Base-by-base conservation (phyloP, 352 stramenopile species). In the Pythium biforme region DNA sequence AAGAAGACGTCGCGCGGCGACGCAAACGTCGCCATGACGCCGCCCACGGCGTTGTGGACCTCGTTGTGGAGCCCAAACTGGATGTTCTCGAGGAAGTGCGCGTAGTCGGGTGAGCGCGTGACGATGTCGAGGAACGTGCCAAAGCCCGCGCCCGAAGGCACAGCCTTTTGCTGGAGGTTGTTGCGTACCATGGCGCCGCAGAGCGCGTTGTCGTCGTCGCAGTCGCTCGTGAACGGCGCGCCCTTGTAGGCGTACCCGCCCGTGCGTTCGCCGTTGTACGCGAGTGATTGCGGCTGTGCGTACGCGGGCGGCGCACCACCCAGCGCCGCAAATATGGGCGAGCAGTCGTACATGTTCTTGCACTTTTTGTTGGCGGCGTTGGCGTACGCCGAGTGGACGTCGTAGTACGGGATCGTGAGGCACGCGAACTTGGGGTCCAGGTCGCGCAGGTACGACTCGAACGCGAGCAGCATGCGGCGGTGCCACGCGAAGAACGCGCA, bases 391-490 rank as follows among this genome's bases (percentile, higher is more conserved):
- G 78, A 83, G 68, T 87, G 76, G 25, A 90, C 75, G 60, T 92
- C 83, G 56, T 86, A 92, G 79, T 87, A 92, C n/a, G 81, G 83
- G 22, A 92, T 40, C 19, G 83, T 90, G 23, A 92, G 45, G 50
- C 83, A 92, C 4, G 72, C 75, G 48, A 80, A 92, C 53, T 79
- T 73, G 20, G 72, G 53, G 53, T 73, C 74, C 23, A 89, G 62
- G 41, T 74, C 70, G n/a, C 83, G 83, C 46, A 92, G 47, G 39
- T 87, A 86, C 14, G 69, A 77, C 56, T 92, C 83, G 61, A 81
- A 89, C 11, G 72, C 83, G 11, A 90, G 62, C 25, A 92, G 64
- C 25, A 88, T 63, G 14, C 77, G 74, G 10, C 81, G 77, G 68
- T 90, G 79, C 83, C 81, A 92, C 40, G 62, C 74, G 47, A 86